Evolutionary conservation across 768 basidiomycete genomes (phyloP), one percentile per base, ranked within the genome.

Genomic region (Paxillus rubicundulus): DNA sequence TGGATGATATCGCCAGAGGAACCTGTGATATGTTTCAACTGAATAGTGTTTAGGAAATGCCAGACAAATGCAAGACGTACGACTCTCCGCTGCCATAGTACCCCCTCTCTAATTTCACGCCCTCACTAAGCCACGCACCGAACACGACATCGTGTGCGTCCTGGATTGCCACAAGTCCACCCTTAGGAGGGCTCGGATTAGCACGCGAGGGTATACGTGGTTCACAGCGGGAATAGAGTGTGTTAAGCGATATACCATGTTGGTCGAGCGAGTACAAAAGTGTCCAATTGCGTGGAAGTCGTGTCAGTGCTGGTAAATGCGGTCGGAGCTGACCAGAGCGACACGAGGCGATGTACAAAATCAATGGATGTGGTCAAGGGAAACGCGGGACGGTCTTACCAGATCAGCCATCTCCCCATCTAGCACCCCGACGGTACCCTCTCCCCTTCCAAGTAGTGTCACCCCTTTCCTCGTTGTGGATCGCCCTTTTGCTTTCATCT

Each of bases 71-170:
- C 7, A 27, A 16, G 30, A 71, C 74, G 56, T 54, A 86, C 89
- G 90, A 90, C 60, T 95, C 94, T 7, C 95, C 95, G 49, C 86
- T 86, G 0, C 96, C 96, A 61, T 86, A 92, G 69, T 93, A 96
- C 3, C 80, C 77, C 48, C 79, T 81, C 42, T 80, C 82, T 38
- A 75, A 61, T 50, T 71, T 70, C n/a, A 68, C 14, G 0, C 85
- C 86, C 44, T 96, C 92, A 43, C 85, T 86, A 47, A 92, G 70
- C 81, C 85, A 98, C 2, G 75, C 89, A 1, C 96, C 97, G 69
- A 97, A 97, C 3, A 87, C 45, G 4, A 73, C 72, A 6, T 84
- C 85, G 7, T 75, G 68, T 0, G 80, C 72, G 59, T 93, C 93
- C 39, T 75, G 77, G 1, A 94, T 69, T 6, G 82, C 78, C 1